Base-by-base conservation (phyloP, 352 stramenopile species). In the Globisporangium abappressorium region DNA sequence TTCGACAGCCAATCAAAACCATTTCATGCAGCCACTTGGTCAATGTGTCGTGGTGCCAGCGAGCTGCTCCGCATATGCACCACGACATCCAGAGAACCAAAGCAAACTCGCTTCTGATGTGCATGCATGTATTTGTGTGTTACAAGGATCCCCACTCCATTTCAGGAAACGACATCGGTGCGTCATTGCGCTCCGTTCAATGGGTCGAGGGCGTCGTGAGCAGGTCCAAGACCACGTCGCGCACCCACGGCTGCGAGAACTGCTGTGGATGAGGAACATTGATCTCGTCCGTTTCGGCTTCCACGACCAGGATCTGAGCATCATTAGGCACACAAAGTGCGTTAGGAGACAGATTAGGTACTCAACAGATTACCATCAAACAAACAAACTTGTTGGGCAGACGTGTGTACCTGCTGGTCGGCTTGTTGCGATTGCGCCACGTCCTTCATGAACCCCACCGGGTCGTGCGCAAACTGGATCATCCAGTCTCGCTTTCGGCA, bases 161-260 rank as follows among this genome's bases (percentile, higher is more conserved):
- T 41, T 22, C 14, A 58, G 26, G 12, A 15, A 43, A 20, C 26
- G 1, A 34, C 12, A 59, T 57, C 30, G 63, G 26, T 33, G 38
- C 5, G 3, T 57, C 41, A 61, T 18, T 43, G 12, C 11, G 15
- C 33, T 55, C 24, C 18, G 11, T 54, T 59, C 57, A 71, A 55
- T 72, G 72, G 58, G 15, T 33, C 14, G 60, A 11, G 18, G 73
- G 62, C 14, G 72, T 72, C 24, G 69, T 70, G 36, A 84, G 70
- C 54, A 84, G 57, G 38, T 77, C 69, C 36, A 67, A 64, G 26
- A 84, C 78, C 47, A 85, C 61, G 55, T 85, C 82, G 11, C 82
- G 81, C 64, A 91, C 83, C 85, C 85, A 93, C 4, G 83, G 81
- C 69, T 93, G 85, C 24, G 74, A 74, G 62, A 93, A 93, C 62